phyloP scores from a whole-genome alignment of 2,329 filamentous ascomycete genomes.

The Diaporthe aspalathi region DNA sequence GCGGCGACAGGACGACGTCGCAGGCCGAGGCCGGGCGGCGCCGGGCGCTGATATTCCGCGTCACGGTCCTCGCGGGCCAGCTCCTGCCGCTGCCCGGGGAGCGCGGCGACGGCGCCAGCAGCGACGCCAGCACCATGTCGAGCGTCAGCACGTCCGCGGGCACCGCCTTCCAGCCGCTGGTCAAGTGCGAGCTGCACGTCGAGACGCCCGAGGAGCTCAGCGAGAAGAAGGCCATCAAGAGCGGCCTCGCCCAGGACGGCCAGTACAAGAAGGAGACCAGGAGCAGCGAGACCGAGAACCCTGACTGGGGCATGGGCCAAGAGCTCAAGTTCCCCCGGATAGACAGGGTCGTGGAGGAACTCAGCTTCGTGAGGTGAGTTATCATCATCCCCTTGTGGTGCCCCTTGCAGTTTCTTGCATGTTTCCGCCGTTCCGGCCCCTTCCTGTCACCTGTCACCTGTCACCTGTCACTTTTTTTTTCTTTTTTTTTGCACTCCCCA shows the following conservation, averaged over 20 bases:
- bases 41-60: constrained; percentile 72
- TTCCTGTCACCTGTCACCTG: background rate
- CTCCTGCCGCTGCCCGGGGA: constrained; percentile 70
- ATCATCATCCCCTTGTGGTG: constrained; percentile 26
- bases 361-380: constrained; percentile 79
- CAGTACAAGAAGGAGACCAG: constrained; percentile 71
- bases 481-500: background rate
- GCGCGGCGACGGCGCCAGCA: constrained; percentile 49
- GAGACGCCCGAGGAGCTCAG: constrained; percentile 65
- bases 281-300: constrained; percentile 68
- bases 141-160: constrained; percentile 55
- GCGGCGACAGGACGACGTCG: constrained; percentile 52
- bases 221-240: constrained; percentile 49
- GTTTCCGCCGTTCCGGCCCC: constrained; percentile 7
- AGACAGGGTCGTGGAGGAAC: constrained; percentile 70
- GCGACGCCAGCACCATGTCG: constrained; percentile 48
- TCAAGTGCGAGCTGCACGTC: constrained; percentile 85
- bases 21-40: constrained; percentile 60
- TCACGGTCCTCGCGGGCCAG: constrained; percentile 82
- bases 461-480: constrained; percentile 30
- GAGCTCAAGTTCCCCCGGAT: constrained; percentile 65
- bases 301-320: constrained; percentile 68
- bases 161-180: constrained; percentile 74
- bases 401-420: constrained; percentile 25
- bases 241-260: constrained; percentile 63